Evolutionary conservation across 169 alveolate genomes (phyloP), one percentile per base, ranked within the genome.

Genomic region (Toxoplasma gondii): DNA sequence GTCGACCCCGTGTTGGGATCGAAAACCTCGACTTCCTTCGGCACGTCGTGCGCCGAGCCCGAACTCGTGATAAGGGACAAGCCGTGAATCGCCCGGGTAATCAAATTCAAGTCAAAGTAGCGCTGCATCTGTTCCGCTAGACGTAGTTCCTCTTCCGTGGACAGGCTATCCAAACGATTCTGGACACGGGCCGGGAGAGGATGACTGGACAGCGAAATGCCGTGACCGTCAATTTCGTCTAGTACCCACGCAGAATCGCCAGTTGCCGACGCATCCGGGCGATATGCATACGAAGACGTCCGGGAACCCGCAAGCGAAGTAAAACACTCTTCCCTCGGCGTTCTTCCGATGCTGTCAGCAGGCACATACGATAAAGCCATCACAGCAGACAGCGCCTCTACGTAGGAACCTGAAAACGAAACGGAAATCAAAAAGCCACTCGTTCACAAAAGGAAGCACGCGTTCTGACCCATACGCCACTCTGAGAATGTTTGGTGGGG

Each of bases 301-400:
- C 4, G 58, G 12, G 58, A 49, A 49, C 58, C 12, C 58, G 58
- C 24, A 4, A 31, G 22, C 74, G 74, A 64, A 16, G 74, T 64
- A 31, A 64, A 64, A 27, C 74, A 64, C 74, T 16, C n/a, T 64
- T 64, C 34, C 58, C 34, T 22, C n/a, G 90, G 44, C 31, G 27
- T 31, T 27, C 4, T 82, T 34, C 64, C 90, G 41, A 82, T 82
- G 19, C 10, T 22, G 38, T 41, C 69, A 17, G 90, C 90, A 0
- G 90, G 90, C 69, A 82, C 41, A 36, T 82, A 82, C 41, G 67
- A 41, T 41, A 82, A 49, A 22, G 90, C 39, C 90, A 41, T 17
- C 90, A 82, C 90, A 22, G 90, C 90, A 22, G 90, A 82, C 53
- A 82, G 64, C 36, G 90, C 90, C 41, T 82, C 90, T 7, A 82